Evolutionary conservation across 2,329 filamentous ascomycete genomes (phyloP).

Genomic region (Trichoderma arundinaceum): DNA sequence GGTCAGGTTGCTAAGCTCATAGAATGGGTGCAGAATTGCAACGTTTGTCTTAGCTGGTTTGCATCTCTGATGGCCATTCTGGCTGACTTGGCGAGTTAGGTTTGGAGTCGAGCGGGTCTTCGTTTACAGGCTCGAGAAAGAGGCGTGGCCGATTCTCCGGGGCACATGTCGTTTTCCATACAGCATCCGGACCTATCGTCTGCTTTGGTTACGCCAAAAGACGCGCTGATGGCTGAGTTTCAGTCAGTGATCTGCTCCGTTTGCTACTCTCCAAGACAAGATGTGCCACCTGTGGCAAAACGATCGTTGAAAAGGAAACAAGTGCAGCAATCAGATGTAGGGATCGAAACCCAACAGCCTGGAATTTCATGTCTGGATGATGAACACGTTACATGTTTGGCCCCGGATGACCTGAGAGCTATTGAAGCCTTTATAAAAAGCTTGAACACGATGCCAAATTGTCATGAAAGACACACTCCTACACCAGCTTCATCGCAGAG

Average conservation of each 20-base stretch:
- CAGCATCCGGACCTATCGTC: constrained; percentile 47
- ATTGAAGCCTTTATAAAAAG: constrained; percentile 41
- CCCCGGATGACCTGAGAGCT: constrained; percentile 38
- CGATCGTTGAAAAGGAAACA: constrained; percentile 8
- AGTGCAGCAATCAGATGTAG: rapidly evolving
- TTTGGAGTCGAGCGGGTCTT: constrained; percentile 44
- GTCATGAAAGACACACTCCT: too few relatives aligned
- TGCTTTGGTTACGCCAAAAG: constrained; percentile 39
- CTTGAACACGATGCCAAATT: constrained; percentile 31
- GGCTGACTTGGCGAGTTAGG: constrained; percentile 33
- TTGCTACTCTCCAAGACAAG: constrained; percentile 33
- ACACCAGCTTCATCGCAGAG: not conserved
- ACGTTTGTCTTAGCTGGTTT: constrained; percentile 37
- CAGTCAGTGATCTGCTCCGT: constrained; percentile 39
- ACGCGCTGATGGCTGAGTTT: constrained; percentile 39
- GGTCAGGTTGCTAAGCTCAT: constrained; percentile 32
- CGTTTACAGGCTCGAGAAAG: constrained; percentile 37
- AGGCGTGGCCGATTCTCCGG: constrained; percentile 28
- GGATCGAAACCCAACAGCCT: not conserved
- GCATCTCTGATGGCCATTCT: not conserved
- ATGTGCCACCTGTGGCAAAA: not conserved
- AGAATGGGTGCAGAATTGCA: constrained; percentile 36
- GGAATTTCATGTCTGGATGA: not conserved
- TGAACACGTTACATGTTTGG: constrained; percentile 34
- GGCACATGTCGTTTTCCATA: constrained; percentile 43